A percentile compares a stretch with the other conserved stretches of the same genome.
These are phyloP conservation scores for Fagopyrum esculentum DNA, from an alignment of 148 eudicot species.

Conservation along the genomic window DNA sequence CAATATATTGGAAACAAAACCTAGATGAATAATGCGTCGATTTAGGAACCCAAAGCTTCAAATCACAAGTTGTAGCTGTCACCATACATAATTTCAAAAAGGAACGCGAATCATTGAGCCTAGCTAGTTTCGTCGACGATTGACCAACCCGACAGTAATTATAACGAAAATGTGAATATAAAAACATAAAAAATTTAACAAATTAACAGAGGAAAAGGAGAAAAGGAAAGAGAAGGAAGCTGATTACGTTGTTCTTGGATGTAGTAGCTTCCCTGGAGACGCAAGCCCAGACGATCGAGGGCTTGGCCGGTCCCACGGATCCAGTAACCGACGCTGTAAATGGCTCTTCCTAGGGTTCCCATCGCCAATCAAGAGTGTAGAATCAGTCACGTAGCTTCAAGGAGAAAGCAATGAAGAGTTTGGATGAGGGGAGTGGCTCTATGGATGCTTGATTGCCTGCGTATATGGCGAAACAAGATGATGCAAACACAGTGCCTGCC, in stretches of 20 bases:
- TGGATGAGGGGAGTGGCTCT: neutral
- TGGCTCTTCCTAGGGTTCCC: conserved; percentile 76
- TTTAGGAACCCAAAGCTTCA: neutral
- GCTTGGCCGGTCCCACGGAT: conserved; percentile 95
- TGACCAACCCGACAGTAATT: conserved; percentile 3
- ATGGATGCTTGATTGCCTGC: neutral
- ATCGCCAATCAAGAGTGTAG: conserved; percentile 20
- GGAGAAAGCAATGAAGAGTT: neutral
- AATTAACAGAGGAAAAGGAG: neutral
- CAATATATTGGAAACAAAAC: neutral
- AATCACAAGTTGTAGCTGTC: neutral
- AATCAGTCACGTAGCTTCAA: neutral
- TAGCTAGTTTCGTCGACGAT: neutral
- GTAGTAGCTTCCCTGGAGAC: conserved; percentile 72
- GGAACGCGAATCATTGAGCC: neutral
- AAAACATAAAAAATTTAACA: neutral
- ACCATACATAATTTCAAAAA: neutral
- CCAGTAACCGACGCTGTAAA: conserved; percentile 89
- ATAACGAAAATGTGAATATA: neutral
- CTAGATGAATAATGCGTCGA: neutral
- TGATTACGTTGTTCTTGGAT: conserved; percentile 71
- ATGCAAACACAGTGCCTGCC: conserved; percentile 7
- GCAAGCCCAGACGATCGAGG: conserved; percentile 83
- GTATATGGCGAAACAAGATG: conserved; percentile 8
- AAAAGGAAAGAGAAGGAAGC: neutral